A percentile compares a stretch with the other conserved stretches of the same genome.
phyloP scores from a whole-genome alignment of 768 basidiomycete species.

The Strobilomyces echinocephalus region DNA sequence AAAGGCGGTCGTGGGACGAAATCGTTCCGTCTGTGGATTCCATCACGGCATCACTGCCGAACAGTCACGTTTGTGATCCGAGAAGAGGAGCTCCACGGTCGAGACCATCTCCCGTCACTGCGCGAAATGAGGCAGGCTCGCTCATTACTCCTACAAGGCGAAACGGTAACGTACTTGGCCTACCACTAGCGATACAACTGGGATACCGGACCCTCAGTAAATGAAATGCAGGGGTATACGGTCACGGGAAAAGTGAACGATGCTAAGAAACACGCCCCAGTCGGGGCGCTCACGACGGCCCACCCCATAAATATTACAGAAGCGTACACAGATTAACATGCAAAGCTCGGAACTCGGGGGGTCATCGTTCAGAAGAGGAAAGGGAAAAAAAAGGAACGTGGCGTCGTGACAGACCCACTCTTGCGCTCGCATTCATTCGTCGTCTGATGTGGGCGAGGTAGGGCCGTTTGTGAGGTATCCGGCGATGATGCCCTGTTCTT shows the following conservation, averaged over 20 bases:
- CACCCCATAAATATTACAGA: constrained; percentile 18
- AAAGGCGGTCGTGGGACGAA: not conserved
- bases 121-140: constrained; percentile 2
- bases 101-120: constrained; percentile 3
- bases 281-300: constrained; percentile 10
- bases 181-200: constrained; percentile 18
- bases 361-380: constrained; percentile 5
- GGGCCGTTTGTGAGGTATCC: constrained; percentile 33
- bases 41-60: not conserved
- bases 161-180: constrained; percentile 15
- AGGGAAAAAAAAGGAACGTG: not conserved
- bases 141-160: constrained; percentile 5
- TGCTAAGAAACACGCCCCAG: constrained; percentile 10
- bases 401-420: constrained; percentile 2
- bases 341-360: not conserved
- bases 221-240: constrained; percentile 20
- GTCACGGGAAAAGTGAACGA: constrained; percentile 9
- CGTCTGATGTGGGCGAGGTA: constrained; percentile 28
- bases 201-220: constrained; percentile 21
- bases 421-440: constrained; percentile 17
- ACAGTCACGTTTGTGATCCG: constrained; percentile 1
- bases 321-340: constrained; percentile 3
- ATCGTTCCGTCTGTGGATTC: not conserved
- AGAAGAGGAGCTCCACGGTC: constrained; percentile 14
- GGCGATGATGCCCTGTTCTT: constrained; percentile 30